Evolutionary conservation across 2,329 filamentous ascomycete genomes (phyloP).

Genomic region (Apiospora pterosperma): DNA sequence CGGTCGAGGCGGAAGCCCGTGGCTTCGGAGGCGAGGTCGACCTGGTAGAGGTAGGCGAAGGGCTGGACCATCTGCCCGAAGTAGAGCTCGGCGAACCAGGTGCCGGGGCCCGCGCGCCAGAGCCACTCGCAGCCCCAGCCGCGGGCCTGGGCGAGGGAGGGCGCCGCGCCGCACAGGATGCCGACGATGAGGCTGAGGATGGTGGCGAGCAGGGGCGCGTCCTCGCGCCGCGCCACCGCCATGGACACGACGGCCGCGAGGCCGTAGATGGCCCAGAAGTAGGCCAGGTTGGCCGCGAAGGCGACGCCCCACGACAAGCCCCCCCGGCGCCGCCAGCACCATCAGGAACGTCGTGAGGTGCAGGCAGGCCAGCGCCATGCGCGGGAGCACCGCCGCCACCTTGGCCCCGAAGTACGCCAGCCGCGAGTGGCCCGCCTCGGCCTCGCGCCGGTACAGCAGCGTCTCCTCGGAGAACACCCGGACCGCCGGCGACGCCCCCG

Average conservation of each 20-base stretch:
- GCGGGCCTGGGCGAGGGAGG: constrained; percentile 44
- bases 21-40: constrained; percentile 38
- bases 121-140: constrained; percentile 53
- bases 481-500: constrained; percentile 51
- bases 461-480: constrained; percentile 55
- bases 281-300: constrained; percentile 48
- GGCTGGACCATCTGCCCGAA: constrained; percentile 49
- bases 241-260: constrained; percentile 50
- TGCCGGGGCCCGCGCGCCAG: constrained; percentile 50
- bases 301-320: constrained; percentile 40
- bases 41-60: constrained; percentile 46
- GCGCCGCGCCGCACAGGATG: constrained; percentile 51
- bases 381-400: constrained; percentile 45
- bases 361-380: constrained; percentile 47
- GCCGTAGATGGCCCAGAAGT: constrained; percentile 58
- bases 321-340: constrained; percentile 45
- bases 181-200: constrained; percentile 52
- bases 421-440: constrained; percentile 53
- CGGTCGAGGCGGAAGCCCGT: constrained; percentile 45
- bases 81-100: constrained; percentile 55
- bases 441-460: constrained; percentile 51
- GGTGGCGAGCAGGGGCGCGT: constrained; percentile 53
- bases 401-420: constrained; percentile 56
- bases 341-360: constrained; percentile 53
- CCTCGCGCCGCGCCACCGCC: constrained; percentile 50